Base-by-base conservation (phyloP, 1,284 basidiomycete genomes). In the Fomitopsis betulina region DNA sequence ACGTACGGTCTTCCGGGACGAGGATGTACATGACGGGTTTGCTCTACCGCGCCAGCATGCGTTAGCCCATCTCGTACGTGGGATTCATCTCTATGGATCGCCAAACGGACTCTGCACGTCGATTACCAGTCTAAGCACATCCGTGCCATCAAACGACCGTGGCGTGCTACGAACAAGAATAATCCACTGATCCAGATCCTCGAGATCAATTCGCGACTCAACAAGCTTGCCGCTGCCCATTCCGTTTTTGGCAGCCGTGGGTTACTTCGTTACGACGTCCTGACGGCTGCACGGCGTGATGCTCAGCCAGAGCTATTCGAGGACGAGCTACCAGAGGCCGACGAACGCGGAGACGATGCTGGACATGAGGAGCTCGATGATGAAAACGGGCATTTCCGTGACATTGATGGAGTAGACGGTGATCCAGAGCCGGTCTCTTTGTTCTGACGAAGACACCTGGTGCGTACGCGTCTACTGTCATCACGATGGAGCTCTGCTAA, bases 101-200 rank as follows among this genome's bases (percentile, higher is more conserved):
- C 62, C 63, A 0, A 66, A 67, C 32, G 60, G 66, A 1, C 56
- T 66, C n/a, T 67, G 63, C 35, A 58, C 66, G 1, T 67, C 63
- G 0, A 67, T 67, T 30, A 65, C 66, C 65, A 66, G 47, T 63
- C 62, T 0, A 57, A 57, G n/a, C 65, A 68, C 51, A 68, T 68
- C 37, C 42, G 17, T 0, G 64, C 66, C 3, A 62, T 68, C 50
- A 68, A 68, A 49, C 10, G 57, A 33, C 66, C 64, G 0, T 69
- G 67, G 67, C 59, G 63, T 3, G 50, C 38, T 0, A 63, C 60
- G 0, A 69, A 42, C 30, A 38, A 53, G 0, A 13, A 58, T 38
- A 45, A 67, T 8, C 54, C 62, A 0, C 54, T 67, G 17, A 43
- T 25, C 2, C 62, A 67, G 39, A 66, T 68, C 19, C 19, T 68